Evolutionary conservation across 495 filamentous ascomycete genomes (phyloP), one percentile per base, ranked within the genome.

Genomic region (Bacidia gigantensis): DNA sequence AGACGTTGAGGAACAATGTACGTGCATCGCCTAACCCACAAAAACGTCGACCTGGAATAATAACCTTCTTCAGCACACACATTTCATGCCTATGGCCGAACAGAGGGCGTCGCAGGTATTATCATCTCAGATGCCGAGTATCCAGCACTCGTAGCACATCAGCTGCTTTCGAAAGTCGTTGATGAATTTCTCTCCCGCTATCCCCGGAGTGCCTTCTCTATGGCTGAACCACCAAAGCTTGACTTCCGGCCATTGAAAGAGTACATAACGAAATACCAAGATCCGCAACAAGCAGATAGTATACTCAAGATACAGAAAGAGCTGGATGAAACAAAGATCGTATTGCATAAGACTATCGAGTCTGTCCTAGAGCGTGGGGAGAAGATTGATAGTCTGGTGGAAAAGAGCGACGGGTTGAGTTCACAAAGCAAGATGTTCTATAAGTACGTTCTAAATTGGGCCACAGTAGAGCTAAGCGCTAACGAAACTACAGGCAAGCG

Each of bases 401-500:
- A 78, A 51, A 95, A 95, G 79, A 89, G 83, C 61, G 85, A 89
- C 57, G 86, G 84, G 10, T 65, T 95, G 55, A 90, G 86, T 67
- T 74, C 78, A 46, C 84, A 89, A 74, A 92, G 86, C 65, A 96
- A 95, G 77, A 87, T 90, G 83, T 98, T 97, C 66, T 98, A 97
- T 67, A 86, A 75, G 20, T 75, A 78, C 73, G 84, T 86, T 62
- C 11, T 45, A 35, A 18, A 35, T 35, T 44, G n/a, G n/a, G n/a
- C n/a, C n/a, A n/a, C n/a, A n/a, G n/a, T n/a, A n/a, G n/a, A n/a
- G n/a, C n/a, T 42, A n/a, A 10, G 32, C 10, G 10, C 32, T 39
- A n/a, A 39, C 32, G n/a, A n/a, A 39, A 7, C 17, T 26, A 14
- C 7, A 44, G 69, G 60, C 63, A 85, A 79, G 86, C 89, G 56